Conservation (phyloP, 257 asterid species). For the Oldenlandia corymbosa region DNA sequence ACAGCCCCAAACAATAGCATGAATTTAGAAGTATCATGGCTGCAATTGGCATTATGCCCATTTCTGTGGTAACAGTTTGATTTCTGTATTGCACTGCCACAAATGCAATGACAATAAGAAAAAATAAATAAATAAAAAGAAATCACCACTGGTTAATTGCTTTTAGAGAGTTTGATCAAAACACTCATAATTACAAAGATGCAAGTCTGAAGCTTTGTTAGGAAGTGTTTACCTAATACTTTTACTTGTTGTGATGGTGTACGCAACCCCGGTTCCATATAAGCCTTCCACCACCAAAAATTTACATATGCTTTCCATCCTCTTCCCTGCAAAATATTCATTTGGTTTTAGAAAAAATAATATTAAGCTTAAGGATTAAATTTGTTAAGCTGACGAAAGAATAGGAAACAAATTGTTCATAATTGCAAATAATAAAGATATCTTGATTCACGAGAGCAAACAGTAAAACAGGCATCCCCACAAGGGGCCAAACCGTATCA, state of each 20-base stretch:
- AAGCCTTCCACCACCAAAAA: slow-evolving; percentile 28
- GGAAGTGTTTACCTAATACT: slow-evolving; percentile 13
- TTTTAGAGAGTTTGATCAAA: too few species aligned
- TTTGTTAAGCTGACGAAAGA: too few species aligned
- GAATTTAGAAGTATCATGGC: slow-evolving; percentile 33
- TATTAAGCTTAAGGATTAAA: too few species aligned
- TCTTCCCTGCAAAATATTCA: slow-evolving; percentile 25
- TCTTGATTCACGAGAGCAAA: too few species aligned
- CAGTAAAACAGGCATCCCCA: too few species aligned
- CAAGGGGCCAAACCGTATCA: too few species aligned
- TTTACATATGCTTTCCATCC: slow-evolving; percentile 28
- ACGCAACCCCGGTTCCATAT: slow-evolving; percentile 34
- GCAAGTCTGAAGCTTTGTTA: slow-evolving; percentile 2
- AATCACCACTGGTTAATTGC: too few species aligned
- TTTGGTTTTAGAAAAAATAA: too few species aligned
- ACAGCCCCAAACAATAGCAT: slow-evolving; percentile 51
- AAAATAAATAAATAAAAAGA: not conserved
- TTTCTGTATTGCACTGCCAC: slow-evolving; percentile 63
- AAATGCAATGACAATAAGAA: too few species aligned
- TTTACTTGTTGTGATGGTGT: slow-evolving; percentile 30
- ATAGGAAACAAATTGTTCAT: too few species aligned
- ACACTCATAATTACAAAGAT: not conserved
- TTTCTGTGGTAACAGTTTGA: slow-evolving; percentile 68
- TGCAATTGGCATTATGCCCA: slow-evolving; percentile 51
- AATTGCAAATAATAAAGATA: too few species aligned